A percentile compares a stretch with the other conserved stretches of the same genome.
Conservation (phyloP, 75 land plant species). For the Picea sitchensis region DNA sequence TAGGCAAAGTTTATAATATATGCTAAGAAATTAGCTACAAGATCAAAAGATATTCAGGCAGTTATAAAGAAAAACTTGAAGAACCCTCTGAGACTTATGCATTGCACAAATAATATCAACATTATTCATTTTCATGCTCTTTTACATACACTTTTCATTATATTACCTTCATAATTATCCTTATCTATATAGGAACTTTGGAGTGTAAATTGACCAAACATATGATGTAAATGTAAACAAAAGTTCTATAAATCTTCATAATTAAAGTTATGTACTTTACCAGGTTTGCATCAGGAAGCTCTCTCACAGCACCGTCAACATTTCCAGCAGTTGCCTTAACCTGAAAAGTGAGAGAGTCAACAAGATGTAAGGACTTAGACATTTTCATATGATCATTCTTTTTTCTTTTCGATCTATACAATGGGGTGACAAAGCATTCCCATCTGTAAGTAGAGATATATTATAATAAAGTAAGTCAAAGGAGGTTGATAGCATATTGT, state of each 20-base stretch:
- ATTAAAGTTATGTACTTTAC: constrained; percentile 51
- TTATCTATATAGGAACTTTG: not conserved
- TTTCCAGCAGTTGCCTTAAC: constrained; percentile 93
- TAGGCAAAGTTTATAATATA: too few relatives aligned
- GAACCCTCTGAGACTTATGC: too few relatives aligned
- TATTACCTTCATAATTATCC: too few relatives aligned
- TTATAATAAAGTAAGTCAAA: not conserved
- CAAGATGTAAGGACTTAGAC: not conserved
- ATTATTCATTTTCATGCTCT: too few relatives aligned
- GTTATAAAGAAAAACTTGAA: too few relatives aligned
- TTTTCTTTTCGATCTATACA: not conserved
- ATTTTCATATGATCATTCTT: not conserved
- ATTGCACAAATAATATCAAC: too few relatives aligned
- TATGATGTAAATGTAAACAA: not conserved
- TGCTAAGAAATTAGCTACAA: too few relatives aligned
- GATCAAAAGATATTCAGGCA: too few relatives aligned
- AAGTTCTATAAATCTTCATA: not conserved
- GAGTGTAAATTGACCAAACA: not conserved
- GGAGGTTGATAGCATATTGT: not conserved
- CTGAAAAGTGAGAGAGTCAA: constrained; percentile 27
- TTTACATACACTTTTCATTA: too few relatives aligned
- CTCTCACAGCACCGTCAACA: constrained; percentile 92
- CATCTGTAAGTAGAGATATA: not conserved
- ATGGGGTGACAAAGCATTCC: not conserved
- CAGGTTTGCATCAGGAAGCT: constrained; percentile 98